Percentiles rank a stretch among this genome's conserved stretches.
phyloP scores from a whole-genome alignment of 139 green algal genomes.

The Pleodorina starrii region DNA sequence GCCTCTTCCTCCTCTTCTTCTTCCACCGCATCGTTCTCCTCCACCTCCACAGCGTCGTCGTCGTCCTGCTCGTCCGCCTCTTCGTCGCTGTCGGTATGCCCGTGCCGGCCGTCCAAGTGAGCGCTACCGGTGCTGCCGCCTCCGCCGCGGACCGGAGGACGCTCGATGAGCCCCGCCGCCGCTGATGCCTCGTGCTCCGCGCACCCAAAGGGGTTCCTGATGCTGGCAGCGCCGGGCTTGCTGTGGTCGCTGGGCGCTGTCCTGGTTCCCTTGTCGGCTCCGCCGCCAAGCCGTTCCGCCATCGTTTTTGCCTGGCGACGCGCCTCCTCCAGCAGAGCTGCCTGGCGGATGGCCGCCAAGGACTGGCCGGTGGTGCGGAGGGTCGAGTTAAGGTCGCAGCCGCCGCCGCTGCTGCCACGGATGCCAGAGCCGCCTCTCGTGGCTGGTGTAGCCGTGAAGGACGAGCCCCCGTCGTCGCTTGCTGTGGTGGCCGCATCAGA shows the following conservation, averaged over 20 bases:
- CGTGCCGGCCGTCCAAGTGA: not conserved
- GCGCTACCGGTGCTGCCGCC: not conserved
- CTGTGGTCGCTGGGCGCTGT: not conserved
- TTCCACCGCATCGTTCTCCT: not conserved
- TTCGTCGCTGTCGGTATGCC: not conserved
- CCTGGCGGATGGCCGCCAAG: slow-evolving; percentile 16
- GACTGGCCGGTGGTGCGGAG: slow-evolving; percentile 19
- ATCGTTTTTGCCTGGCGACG: slow-evolving; percentile 1
- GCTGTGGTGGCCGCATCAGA: no score
- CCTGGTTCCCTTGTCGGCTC: not conserved
- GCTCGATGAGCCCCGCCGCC: not conserved
- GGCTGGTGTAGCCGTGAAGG: not conserved
- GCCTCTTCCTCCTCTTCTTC: not conserved
- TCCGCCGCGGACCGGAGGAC: not conserved
- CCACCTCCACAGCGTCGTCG: no score
- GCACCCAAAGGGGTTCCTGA: slow-evolving; percentile 11
- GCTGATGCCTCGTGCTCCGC: not conserved
- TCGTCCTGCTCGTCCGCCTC: not conserved
- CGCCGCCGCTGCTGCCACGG: not conserved
- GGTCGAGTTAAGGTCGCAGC: not conserved
- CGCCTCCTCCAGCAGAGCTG: slow-evolving; percentile 15
- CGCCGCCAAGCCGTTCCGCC: slow-evolving; percentile 39
- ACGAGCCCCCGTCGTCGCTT: not conserved
- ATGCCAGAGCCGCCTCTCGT: not conserved
- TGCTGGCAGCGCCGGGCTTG: not conserved